Evolutionary conservation across 2,329 filamentous ascomycete genomes (phyloP), one percentile per base, ranked within the genome.

Genomic region (Biscogniauxia marginata): DNA sequence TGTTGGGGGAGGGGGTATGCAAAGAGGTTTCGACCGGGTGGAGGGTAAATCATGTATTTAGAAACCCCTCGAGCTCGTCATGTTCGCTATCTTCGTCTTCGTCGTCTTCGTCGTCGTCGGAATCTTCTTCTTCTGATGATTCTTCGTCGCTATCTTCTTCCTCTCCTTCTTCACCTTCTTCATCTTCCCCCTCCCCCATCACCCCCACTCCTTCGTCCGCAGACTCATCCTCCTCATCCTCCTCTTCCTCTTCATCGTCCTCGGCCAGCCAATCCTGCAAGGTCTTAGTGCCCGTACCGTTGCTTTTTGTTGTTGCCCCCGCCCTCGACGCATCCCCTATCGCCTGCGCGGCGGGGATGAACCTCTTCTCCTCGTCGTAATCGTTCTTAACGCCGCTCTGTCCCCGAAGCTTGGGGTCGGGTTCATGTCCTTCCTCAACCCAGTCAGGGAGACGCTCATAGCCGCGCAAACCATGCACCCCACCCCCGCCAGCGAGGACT

Each of bases 221-320:
- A 81, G 82, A 5, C 79, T 9, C 46, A 20, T 18, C 78, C 6
- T 79, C 80, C 1, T 78, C 80, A 21, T 82, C 80, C 8, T 79
- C 78, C 9, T 82, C 82, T 1, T 80, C 83, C n/a, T 79, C 81
- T 23, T 78, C 79, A 16, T 85, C 84, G 46, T 84, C 85, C 67
- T 91, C 89, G 4, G 88, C 91, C 55, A 98, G 78, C 93, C 95
- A 98, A 71, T 96, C 91, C 75, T 98, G 92, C 60, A 99, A 76
- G 19, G 88, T 91, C 81, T 96, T 96, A 44, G 85, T 84, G 9
- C 74, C 78, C 49, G 65, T 61, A 4, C 25, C 83, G 67, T 86
- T 86, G 13, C 75, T 72, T 65, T 75, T 82, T 43, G 70, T 82
- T 43, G 70, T 73, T 7, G 73, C 73, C 19, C 56, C 58, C 20